These are phyloP conservation scores for Samsoniella hepiali DNA, from an alignment of 2,329 filamentous ascomycete genomes.

Conservation along the genomic window DNA sequence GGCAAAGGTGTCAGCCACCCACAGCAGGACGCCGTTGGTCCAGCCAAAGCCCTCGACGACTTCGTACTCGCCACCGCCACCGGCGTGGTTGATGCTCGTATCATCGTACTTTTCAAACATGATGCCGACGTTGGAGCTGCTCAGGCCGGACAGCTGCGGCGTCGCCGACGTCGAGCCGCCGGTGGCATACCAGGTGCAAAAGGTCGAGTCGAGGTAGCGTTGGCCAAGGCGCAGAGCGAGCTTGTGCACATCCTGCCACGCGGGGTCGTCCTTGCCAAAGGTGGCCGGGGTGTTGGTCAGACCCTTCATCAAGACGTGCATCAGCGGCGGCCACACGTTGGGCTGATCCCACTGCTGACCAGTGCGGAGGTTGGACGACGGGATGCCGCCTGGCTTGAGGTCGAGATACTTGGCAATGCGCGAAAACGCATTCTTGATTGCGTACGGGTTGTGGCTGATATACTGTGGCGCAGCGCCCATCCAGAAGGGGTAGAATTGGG, in stretches of 20 bases:
- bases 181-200: constrained; percentile 68
- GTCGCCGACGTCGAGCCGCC: constrained; percentile 56
- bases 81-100: constrained; percentile 56
- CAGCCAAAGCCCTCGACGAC: constrained; percentile 70
- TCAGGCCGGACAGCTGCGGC: constrained; percentile 48
- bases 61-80: constrained; percentile 64
- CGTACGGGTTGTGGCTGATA: constrained; percentile 56
- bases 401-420: constrained; percentile 54
- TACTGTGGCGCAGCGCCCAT: constrained; percentile 57
- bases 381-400: constrained; percentile 52
- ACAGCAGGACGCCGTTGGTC: constrained; percentile 67
- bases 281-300: constrained; percentile 58
- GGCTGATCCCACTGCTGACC: constrained; percentile 69
- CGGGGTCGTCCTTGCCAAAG: constrained; percentile 50
- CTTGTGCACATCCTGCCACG: constrained; percentile 51
- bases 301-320: constrained; percentile 61
- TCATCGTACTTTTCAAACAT: constrained; percentile 71
- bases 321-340: constrained; percentile 66
- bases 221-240: constrained; percentile 59
- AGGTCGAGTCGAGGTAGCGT: constrained; percentile 64
- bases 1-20: constrained; percentile 61
- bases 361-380: constrained; percentile 58
- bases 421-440: constrained; percentile 52
- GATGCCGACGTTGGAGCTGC: constrained; percentile 46
- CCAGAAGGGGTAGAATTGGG: constrained; percentile 69